These are phyloP conservation scores for Penicillium cosmopolitanum DNA, from an alignment of 495 filamentous ascomycete genomes.

Conservation along the genomic window DNA sequence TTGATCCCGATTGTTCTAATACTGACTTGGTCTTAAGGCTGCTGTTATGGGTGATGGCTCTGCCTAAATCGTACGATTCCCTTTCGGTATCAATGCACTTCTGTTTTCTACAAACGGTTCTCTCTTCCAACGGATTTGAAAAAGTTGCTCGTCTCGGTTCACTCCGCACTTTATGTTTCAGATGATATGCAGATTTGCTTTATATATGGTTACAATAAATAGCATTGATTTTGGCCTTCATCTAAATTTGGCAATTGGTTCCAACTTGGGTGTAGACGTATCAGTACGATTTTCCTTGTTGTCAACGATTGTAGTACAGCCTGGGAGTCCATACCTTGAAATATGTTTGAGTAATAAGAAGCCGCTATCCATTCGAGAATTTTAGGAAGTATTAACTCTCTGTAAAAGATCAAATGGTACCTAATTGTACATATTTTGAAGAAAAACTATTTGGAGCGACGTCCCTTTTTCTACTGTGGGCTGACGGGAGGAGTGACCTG, in stretches of 20 bases:
- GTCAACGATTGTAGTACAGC: background rate
- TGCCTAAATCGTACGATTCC: conserved; percentile 13
- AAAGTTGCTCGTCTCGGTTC: conserved; percentile 6
- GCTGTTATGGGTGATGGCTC: conserved; percentile 34
- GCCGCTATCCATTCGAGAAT: background rate
- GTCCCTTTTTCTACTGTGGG: background rate
- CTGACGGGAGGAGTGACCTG: conserved; percentile 10
- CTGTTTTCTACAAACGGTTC: background rate
- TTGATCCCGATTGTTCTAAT: background rate
- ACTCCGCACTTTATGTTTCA: background rate
- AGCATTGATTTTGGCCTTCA: conserved; percentile 2
- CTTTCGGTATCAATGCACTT: background rate
- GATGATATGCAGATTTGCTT: conserved; percentile 4
- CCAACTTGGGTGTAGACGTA: background rate
- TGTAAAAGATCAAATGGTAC: background rate
- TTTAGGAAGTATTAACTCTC: background rate
- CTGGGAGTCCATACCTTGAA: too few relatives aligned
- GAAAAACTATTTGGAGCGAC: background rate
- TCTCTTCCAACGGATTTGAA: background rate
- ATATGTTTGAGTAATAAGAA: too few relatives aligned
- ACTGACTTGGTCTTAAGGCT: conserved; percentile 15
- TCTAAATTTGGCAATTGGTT: background rate
- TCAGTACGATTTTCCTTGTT: background rate
- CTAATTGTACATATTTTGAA: background rate
- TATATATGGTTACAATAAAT: conserved; percentile 6